These are phyloP conservation scores for Penicillium diatomitis DNA, from an alignment of 495 filamentous ascomycete genomes.

Conservation along the genomic window DNA sequence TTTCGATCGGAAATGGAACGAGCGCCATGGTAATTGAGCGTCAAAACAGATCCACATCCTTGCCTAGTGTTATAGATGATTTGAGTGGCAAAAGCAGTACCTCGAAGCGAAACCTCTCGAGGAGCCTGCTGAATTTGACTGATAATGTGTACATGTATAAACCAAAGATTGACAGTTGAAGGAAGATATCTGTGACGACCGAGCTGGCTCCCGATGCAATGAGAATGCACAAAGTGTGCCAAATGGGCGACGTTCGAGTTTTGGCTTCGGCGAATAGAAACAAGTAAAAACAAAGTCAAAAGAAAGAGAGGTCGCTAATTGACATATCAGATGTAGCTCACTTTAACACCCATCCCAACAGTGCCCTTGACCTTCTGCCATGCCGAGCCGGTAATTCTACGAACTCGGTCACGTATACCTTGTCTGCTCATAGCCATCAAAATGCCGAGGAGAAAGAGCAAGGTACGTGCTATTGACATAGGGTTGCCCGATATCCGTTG, in stretches of 20 bases:
- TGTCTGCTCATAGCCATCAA: conserved; percentile 65
- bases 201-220: no score
- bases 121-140: neutral
- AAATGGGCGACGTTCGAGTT: conserved; percentile 3
- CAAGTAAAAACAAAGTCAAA: neutral
- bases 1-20: conserved; percentile 20
- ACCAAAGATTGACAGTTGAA: conserved; percentile 13
- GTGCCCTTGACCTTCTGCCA: conserved; percentile 83
- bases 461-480: conserved; percentile 58
- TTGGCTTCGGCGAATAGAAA: no score
- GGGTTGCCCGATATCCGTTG: conserved; percentile 62
- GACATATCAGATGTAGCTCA: conserved; percentile 76
- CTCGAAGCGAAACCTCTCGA: neutral
- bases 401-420: conserved; percentile 65
- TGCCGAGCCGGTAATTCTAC: conserved; percentile 52
- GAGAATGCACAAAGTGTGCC: conserved; percentile 9
- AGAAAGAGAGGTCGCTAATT: neutral
- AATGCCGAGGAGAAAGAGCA: conserved; percentile 78
- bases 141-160: conserved; percentile 4
- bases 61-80: neutral
- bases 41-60: neutral
- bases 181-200: conserved; percentile 12
- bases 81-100: neutral
- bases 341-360: conserved; percentile 94
- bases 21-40: neutral